phyloP scores from a whole-genome alignment of 306 rosid species.

The Argentina anserina region DNA sequence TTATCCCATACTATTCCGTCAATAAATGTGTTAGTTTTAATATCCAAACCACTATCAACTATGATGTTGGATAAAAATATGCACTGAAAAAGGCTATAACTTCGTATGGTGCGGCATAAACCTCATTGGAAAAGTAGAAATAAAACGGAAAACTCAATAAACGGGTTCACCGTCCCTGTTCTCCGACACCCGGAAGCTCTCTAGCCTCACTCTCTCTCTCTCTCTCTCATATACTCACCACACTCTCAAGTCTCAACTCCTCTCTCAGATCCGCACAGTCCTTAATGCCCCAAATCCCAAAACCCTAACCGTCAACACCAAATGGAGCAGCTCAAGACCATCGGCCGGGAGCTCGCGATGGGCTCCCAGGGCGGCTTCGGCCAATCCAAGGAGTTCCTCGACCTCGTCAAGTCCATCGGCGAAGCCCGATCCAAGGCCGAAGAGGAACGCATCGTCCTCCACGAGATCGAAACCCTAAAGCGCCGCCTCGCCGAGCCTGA shows the following conservation, averaged over 20 bases:
- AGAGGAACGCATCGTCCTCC: conserved; percentile 85
- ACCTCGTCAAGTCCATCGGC: conserved; percentile 90
- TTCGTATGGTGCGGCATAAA: too few species aligned
- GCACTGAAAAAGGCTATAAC: too few species aligned
- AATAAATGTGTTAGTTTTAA: too few species aligned
- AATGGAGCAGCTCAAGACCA: conserved; percentile 92
- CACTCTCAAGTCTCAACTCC: not conserved
- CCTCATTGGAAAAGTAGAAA: too few species aligned
- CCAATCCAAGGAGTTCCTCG: conserved; percentile 85
- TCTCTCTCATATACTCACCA: not conserved
- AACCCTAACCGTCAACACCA: conserved; percentile 5
- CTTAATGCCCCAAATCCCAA: conserved; percentile 7
- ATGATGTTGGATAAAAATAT: too few species aligned
- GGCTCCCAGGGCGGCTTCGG: conserved; percentile 98
- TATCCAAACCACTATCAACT: too few species aligned
- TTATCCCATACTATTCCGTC: too few species aligned
- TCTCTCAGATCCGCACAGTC: not conserved
- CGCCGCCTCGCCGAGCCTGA: conserved; percentile 79
- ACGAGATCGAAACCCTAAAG: conserved; percentile 88
- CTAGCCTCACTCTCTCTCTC: not conserved
- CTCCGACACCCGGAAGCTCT: conserved; percentile 4
- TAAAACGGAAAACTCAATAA: not conserved
- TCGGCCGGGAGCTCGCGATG: conserved; percentile 95
- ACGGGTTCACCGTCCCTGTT: not conserved
- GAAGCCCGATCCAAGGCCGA: conserved; percentile 97